Percentiles rank a stretch among this genome's conserved stretches.
Evolutionary conservation across 2,329 filamentous ascomycete species (phyloP).

Genomic region (Fusarium piperis): DNA sequence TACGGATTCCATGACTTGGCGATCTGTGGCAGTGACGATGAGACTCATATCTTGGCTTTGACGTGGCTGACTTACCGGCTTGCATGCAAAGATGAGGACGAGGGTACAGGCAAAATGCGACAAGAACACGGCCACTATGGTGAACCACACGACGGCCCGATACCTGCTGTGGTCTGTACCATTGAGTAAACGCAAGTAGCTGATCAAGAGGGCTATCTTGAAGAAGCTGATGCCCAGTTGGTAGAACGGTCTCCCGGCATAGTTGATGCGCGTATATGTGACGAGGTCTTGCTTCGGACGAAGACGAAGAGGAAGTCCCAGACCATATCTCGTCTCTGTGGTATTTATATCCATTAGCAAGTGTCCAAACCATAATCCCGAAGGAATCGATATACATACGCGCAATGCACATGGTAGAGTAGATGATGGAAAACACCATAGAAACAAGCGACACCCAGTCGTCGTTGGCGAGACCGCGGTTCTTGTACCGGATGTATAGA

Average conservation of each 20-base stretch:
- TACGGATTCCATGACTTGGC: constrained; percentile 57
- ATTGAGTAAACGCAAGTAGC: constrained; percentile 61
- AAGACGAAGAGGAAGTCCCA: constrained; percentile 57
- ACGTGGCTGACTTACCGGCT: constrained; percentile 50
- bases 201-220: constrained; percentile 64
- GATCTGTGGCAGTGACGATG: constrained; percentile 38
- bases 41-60: neutral
- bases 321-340: constrained; percentile 62
- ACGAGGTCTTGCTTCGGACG: constrained; percentile 56
- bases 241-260: constrained; percentile 63
- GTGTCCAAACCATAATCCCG: too few species aligned
- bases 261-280: constrained; percentile 61
- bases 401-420: constrained; percentile 60
- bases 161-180: constrained; percentile 58
- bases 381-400: constrained; percentile 49
- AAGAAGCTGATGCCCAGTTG: constrained; percentile 66
- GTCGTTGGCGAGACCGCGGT: constrained; percentile 57
- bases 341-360: neutral
- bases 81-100: constrained; percentile 61
- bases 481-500: constrained; percentile 53
- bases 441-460: constrained; percentile 56
- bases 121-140: constrained; percentile 55
- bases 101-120: constrained; percentile 60
- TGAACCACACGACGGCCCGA: constrained; percentile 54
- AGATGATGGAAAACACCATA: constrained; percentile 58